Evolutionary conservation across 192 early-diverging fungal species (phyloP).

Genomic region (Gonapodya sp.): DNA sequence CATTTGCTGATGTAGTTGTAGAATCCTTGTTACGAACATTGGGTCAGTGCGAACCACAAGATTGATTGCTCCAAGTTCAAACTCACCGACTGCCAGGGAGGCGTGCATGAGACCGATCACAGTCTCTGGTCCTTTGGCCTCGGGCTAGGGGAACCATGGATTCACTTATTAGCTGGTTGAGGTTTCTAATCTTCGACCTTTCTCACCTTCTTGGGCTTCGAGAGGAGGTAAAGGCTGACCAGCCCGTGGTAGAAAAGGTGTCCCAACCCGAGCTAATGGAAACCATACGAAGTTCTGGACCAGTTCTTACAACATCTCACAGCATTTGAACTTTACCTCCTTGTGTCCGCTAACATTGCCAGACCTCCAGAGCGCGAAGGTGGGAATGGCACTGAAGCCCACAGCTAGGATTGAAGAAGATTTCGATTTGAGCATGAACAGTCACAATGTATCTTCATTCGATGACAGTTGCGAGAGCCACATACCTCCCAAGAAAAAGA

Average conservation of each 20-base stretch:
- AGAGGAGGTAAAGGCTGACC: background rate
- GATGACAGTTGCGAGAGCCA: background rate
- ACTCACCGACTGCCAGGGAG: background rate
- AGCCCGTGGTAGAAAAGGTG: background rate
- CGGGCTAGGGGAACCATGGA: background rate
- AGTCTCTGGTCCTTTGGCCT: background rate
- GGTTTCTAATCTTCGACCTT: background rate
- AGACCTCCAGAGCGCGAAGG: background rate
- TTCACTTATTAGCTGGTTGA: background rate
- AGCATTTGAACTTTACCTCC: background rate
- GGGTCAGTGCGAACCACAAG: background rate
- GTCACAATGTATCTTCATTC: background rate
- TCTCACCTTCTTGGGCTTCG: background rate
- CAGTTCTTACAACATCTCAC: too few species aligned
- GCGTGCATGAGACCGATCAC: background rate
- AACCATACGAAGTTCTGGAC: too few species aligned
- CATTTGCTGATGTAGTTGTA: background rate
- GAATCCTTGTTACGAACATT: background rate
- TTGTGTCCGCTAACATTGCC: background rate
- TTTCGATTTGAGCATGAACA: background rate
- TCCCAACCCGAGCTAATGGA: background rate
- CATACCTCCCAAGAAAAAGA: background rate
- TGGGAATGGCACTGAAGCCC: background rate
- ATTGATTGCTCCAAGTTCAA: background rate
- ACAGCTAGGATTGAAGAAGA: too few species aligned